Evolutionary conservation across 768 basidiomycete species (phyloP).

Genomic region (Brasilioporus rufonigricans): DNA sequence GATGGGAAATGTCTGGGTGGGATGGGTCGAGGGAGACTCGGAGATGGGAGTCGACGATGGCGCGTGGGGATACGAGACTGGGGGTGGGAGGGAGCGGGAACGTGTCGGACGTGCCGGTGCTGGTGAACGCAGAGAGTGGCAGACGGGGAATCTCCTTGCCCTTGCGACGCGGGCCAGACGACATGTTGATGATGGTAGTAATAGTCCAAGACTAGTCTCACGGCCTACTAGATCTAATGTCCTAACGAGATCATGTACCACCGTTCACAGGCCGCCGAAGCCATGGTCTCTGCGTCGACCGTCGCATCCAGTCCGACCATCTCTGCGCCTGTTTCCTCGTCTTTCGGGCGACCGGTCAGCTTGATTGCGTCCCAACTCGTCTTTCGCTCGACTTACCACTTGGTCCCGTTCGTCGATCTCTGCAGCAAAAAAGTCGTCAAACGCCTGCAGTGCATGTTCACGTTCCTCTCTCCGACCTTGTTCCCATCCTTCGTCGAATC

Average conservation of each 20-base stretch:
- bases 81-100: slow-evolving; percentile 73
- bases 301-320: slow-evolving; percentile 32
- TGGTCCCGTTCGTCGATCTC: slow-evolving; percentile 35
- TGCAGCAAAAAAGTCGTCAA: slow-evolving; percentile 53
- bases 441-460: slow-evolving; percentile 50
- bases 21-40: no score
- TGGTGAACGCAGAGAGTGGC: slow-evolving; percentile 71
- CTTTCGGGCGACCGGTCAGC: slow-evolving; percentile 19
- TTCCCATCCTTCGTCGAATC: no score
- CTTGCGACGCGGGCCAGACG: no score
- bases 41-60: slow-evolving; percentile 66
- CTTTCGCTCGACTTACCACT: slow-evolving; percentile 22
- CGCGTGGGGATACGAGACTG: slow-evolving; percentile 57
- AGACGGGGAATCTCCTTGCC: slow-evolving; percentile 68
- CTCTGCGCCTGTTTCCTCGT: slow-evolving; percentile 20
- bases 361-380: no score
- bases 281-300: slow-evolving; percentile 9
- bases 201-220: slow-evolving; percentile 1
- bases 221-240: no score
- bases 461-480: slow-evolving; percentile 50
- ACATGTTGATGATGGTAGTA: slow-evolving; percentile 16
- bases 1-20: slow-evolving; percentile 40
- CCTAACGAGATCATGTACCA: no score
- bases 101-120: slow-evolving; percentile 59
- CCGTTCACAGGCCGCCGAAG: no score